Evolutionary conservation across 2,329 filamentous ascomycete genomes (phyloP), one percentile per base, ranked within the genome.

Genomic region (Xylariaceae sp.): DNA sequence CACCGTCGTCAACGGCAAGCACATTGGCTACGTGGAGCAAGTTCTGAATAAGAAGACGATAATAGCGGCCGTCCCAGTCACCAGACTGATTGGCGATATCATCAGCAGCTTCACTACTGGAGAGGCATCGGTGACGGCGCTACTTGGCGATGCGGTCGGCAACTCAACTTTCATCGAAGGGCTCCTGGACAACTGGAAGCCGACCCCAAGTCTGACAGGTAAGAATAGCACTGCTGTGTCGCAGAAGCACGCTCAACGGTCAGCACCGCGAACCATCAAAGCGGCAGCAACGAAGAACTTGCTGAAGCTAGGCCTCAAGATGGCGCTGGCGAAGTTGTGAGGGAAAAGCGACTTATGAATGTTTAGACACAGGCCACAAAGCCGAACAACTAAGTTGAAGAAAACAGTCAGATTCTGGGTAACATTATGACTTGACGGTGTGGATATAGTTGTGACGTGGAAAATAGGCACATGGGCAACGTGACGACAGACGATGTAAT

Each of bases 11-110:
- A 72, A 78, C 41, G 77, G 77, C 2, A 15, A 75, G 59, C 76
- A 75, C 58, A 76, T 81, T 51, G 63, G 66, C 1, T 81, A 76
- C 55, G 65, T 78, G n/a, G 77, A 81, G 57, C 66, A 71, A 1
- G 72, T 80, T 6, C 66, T 81, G 45, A 75, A 75, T 59, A 70
- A 68, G 0, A 74, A 76, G 47, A 70, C 65, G 1, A 68, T 80
- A 4, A 62, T 68, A 0, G 69, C 75, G 6, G 66, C 66, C 0
- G 65, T 76, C 1, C 72, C 77, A 0, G 73, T 79, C 37, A 68
- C 77, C 30, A 73, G 71, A 2, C 59, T 80, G 3, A 15, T 77
- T 8, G 67, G 70, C 30, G 73, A 78, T 55, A 65, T 78, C 8
- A 53, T 77, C 11, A 65, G 69, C 52, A 75, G 76, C 48, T 63